Evolutionary conservation across 495 filamentous ascomycete genomes (phyloP).

Genomic region (Neurospora tetrasperma): DNA sequence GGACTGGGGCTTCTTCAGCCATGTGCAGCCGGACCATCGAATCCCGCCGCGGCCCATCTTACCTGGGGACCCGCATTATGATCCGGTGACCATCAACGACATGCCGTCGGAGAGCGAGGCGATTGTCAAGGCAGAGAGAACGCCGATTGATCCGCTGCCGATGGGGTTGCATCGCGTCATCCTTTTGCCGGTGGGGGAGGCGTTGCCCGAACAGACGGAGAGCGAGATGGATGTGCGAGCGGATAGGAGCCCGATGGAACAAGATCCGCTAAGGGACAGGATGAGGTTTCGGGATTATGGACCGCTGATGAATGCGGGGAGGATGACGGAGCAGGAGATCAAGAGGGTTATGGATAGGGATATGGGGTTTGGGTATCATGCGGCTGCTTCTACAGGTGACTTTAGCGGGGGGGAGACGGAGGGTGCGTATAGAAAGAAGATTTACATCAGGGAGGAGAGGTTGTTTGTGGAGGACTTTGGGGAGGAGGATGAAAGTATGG

Average conservation of each 20-base stretch:
- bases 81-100: slow-evolving; percentile 7
- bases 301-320: neutral
- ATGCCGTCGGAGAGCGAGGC: slow-evolving; percentile 23
- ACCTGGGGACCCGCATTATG: neutral
- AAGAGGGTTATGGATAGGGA: neutral
- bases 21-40: neutral
- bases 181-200: slow-evolving; percentile 10
- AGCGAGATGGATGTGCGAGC: slow-evolving; percentile 16
- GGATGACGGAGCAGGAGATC: neutral
- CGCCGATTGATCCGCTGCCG: slow-evolving; percentile 10
- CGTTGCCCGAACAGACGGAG: slow-evolving; percentile 11
- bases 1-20: neutral
- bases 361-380: neutral
- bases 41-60: neutral
- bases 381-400: neutral
- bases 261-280: slow-evolving; percentile 9
- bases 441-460: neutral
- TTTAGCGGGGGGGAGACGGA: neutral
- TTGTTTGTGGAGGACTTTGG: neutral
- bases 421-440: neutral
- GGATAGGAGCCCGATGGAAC: slow-evolving; percentile 6
- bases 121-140: slow-evolving; percentile 18
- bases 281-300: neutral
- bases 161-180: slow-evolving; percentile 14
- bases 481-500: neutral